Percentiles rank a stretch among this genome's conserved stretches.
Conservation (phyloP, 73 alveolate genomes). For the Tetrahymena borealis region DNA sequence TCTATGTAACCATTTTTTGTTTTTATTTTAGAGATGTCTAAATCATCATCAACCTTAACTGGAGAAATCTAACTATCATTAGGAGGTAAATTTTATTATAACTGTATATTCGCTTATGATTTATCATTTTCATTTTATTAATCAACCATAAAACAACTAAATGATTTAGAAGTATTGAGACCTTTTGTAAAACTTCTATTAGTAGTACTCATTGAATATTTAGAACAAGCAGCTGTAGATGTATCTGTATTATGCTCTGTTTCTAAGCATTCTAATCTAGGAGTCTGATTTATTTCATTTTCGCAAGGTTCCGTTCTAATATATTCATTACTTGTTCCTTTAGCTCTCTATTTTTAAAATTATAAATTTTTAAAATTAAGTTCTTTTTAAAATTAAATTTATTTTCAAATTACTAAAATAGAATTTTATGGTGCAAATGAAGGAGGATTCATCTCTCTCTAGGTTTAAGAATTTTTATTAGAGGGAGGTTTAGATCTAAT, state of each 20-base stretch:
- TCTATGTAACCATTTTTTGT: background rate
- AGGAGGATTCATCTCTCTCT: background rate
- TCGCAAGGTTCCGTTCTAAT: background rate
- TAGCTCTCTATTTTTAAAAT: background rate
- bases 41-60: background rate
- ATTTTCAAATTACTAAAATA: background rate
- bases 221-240: background rate
- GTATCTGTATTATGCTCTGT: background rate
- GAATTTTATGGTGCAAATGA: background rate
- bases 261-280: background rate
- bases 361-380: background rate
- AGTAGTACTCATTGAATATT: background rate
- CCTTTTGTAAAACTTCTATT: background rate
- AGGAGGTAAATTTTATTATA: background rate
- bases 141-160: background rate
- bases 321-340: background rate
- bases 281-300: background rate
- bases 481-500: background rate
- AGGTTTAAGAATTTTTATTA: background rate
- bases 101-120: background rate
- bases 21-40: background rate
- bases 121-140: background rate
- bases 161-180: background rate
- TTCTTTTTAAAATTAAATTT: background rate
- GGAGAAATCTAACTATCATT: background rate